Base-by-base conservation (phyloP, 2,329 filamentous ascomycete species). In the Hypoxylon sp. region DNA sequence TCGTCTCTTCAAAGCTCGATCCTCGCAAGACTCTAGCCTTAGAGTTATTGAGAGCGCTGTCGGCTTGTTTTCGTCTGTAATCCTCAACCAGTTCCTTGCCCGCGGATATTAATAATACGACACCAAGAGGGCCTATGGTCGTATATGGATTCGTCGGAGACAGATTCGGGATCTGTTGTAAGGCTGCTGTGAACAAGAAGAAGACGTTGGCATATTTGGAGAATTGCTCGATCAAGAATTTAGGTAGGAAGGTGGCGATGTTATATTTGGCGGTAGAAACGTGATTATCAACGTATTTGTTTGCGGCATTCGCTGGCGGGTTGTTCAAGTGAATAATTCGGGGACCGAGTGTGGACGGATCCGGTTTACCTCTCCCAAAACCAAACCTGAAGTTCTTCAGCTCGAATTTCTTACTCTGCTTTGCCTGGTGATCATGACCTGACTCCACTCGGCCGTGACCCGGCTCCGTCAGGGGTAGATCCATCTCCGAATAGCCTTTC, bases 191-290 rank as follows among this genome's bases (percentile, higher is more conserved):
- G 81, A 99, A 98, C 79, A 99, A 88, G 92, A 99, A 99, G 85
- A 99, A 99, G 77, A 99, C 82, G 82, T 99, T 99, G 84, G 96
- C 96, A 81, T 98, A 97, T 85, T 98, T 99, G 68, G 94, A 98
- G 83, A 99, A 99, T 80, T 99, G 96, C 81, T 99, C 96, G 80
- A 95, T 94, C 63, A 99, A 85, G 82, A 99, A 99, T 81, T 99
- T 99, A 55, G 96, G 96, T 17, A 98, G 79, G 80, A 99, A 99
- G 19, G 94, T 97, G 60, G 93, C 86, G 77, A 94, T 76, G 80
- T 98, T 99, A 88, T 99, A 99, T 82, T 99, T 99, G 70, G 96
- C 92, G 5, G 96, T 99, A 46, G 95, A 98, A 70, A 99, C 92
- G 80, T 98, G 94, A 79, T 99, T 99, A 86, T 97, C 93, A 78